Evolutionary conservation across 176 grass and related monocot genomes (phyloP).

Genomic region (Oryza glaberrima): DNA sequence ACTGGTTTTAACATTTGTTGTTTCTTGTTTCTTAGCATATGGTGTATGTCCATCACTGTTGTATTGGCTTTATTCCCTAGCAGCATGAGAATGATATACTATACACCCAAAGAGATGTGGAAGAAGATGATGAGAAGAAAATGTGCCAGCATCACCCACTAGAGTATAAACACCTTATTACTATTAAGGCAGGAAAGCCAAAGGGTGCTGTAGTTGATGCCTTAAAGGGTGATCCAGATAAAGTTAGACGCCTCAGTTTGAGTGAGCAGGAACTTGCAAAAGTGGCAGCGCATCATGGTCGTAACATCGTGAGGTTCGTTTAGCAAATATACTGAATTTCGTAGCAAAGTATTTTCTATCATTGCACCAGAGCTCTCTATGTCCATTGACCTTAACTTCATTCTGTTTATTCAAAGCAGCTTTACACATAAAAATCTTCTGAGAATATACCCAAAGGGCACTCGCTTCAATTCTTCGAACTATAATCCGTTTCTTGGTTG

Average conservation of each 20-base stretch:
- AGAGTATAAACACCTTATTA: conserved; percentile 90
- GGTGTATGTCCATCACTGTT: not conserved
- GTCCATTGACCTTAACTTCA: conserved; percentile 25
- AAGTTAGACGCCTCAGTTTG: conserved; percentile 93
- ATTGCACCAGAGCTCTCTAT: not conserved
- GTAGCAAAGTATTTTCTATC: not conserved
- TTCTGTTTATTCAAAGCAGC: conserved; percentile 60
- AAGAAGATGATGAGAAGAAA: conserved; percentile 52
- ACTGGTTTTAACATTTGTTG: not conserved
- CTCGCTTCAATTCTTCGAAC: conserved; percentile 87
- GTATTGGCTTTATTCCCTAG: conserved; percentile 34
- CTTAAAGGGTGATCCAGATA: conserved; percentile 73
- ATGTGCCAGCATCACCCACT: conserved; percentile 24
- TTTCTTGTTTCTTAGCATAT: conserved; percentile 9
- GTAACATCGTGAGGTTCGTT: conserved; percentile 71
- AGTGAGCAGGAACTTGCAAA: conserved; percentile 89
- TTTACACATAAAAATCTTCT: conserved; percentile 93
- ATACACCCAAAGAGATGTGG: conserved; percentile 36
- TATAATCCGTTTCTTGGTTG: conserved; percentile 97
- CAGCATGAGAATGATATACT: conserved; percentile 52
- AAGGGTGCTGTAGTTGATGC: conserved; percentile 70
- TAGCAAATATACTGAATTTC: not conserved
- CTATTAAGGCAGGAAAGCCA: conserved; percentile 85
- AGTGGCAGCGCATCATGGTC: conserved; percentile 58
- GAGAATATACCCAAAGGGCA: conserved; percentile 87